Base-by-base conservation (phyloP, 768 basidiomycete genomes). In the Pulveroboletus sp. region DNA sequence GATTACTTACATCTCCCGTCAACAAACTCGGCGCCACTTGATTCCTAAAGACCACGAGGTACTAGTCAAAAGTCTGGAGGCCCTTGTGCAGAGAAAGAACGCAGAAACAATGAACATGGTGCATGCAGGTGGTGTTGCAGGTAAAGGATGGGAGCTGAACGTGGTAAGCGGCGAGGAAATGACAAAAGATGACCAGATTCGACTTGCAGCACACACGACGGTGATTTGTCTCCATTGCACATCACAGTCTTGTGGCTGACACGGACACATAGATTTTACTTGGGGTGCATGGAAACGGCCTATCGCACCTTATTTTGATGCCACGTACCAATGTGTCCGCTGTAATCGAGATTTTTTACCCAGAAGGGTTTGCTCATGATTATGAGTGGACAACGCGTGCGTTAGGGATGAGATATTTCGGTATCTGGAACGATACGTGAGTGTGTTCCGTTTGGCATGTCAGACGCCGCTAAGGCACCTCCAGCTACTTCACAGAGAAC, bases 251-350 rank as follows among this genome's bases (percentile, higher is more conserved):
- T 14, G 31, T 39, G 24, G 37, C 44, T 47, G 49, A 54, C 43
- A n/a, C 7, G 5, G 51, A 21, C 21, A 18, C 32, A 24, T 42
- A 87, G 85, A 75, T 87, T 50, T 64, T 89, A 58, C 69, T 89
- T 8, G 86, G 86, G 28, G 79, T 87, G 1, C 86, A 88, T 53
- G 88, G 89, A 6, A 91, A 90, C 57, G 89, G 89, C 7, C 75
- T 93, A 0, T 86, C 89, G 8, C 89, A 91, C 59, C 75, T 93
- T n/a, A 76, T 93, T 38, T 82, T 86, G 72, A 91, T 93, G 89
- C 81, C 85, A 18, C 77, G 78, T 1, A 86, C 83, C 4, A 80
- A 79, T 0, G 67, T 81, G n/a, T 82, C 87, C 6, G 83, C 88
- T 6, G 88, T 93, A 17, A 86, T 93, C 55, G 90, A 93, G 68